Base-by-base conservation (phyloP, 2,329 filamentous ascomycete species). In the Ceratocystis ficicola region DNA sequence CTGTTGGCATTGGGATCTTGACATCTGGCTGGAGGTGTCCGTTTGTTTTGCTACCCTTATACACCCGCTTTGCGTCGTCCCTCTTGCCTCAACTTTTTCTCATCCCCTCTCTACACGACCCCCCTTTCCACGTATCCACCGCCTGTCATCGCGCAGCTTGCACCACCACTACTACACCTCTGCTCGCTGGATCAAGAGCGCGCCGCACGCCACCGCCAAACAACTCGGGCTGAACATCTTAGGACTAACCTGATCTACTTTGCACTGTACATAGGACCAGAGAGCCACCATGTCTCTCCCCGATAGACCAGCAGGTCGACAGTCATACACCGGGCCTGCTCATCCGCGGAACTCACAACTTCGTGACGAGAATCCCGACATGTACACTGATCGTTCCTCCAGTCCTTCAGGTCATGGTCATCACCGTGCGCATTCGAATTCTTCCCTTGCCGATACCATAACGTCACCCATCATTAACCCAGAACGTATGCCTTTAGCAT, bases 331-430 rank as follows among this genome's bases (percentile, higher is more conserved):
- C 70, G 81, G 84, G 68, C 80, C 82, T 71, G 81, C 83, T 67
- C 90, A 89, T 75, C 82, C 86, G 71, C 84, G 86, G 69, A 86
- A 87, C 55, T 81, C 84, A 30, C 83, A 85, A 65, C 84, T 88
- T 71, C 85, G 87, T 70, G 79, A 77, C 64, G 82, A 82, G 67
- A 83, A 84, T 61, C 81, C 81, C 66, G 89, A 95, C 73, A 78
- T 89, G 71, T 90, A 95, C 74, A 78, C 85, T 46, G 85, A 83
- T 62, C 82, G 81, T 70, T 76, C 75, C 67, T 75, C 78, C 65
- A 76, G 78, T 67, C 71, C 75, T 70, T 71, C 73, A 68, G 71
- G 74, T 69, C 72, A 76, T 71, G 73, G 76, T 60, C 81, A 83
- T 76, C 76, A 79, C 72, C 82, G 82, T 77, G 80, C 78, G 74